phyloP scores from a whole-genome alignment of 306 rosid species.

The Amphicarpaea edgeworthii region DNA sequence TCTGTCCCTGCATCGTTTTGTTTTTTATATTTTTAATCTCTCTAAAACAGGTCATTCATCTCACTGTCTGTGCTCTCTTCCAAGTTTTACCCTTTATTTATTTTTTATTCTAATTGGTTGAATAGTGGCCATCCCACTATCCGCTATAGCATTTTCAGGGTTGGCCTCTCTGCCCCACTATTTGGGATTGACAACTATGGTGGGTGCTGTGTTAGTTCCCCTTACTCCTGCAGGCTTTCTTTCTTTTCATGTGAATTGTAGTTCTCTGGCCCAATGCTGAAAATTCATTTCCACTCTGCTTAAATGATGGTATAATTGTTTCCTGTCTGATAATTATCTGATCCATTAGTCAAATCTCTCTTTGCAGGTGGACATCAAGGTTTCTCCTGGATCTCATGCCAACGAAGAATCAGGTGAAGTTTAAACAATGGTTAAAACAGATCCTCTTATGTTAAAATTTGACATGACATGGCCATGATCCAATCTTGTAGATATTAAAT shows the following conservation, averaged over 20 bases:
- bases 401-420: slow-evolving; percentile 84
- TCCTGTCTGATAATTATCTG: slow-evolving; percentile 27
- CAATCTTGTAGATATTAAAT: background rate
- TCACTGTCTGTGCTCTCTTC: background rate
- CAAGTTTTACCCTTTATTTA: background rate
- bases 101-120: background rate
- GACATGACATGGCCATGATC: background rate
- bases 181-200: background rate
- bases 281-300: slow-evolving; percentile 13
- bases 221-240: background rate
- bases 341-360: slow-evolving; percentile 41
- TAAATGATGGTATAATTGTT: slow-evolving; percentile 19
- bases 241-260: slow-evolving; percentile 10
- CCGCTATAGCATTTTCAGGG: background rate
- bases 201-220: slow-evolving; percentile 12
- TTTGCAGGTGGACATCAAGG: slow-evolving; percentile 93
- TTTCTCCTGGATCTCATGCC: slow-evolving; percentile 96
- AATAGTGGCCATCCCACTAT: background rate
- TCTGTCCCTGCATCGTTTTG: too few relatives aligned
- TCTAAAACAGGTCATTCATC: too few relatives aligned
- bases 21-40: too few relatives aligned
- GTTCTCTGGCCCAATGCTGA: background rate
- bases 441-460: background rate
- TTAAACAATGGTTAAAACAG: slow-evolving; percentile 6
- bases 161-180: too few relatives aligned